phyloP scores from a whole-genome alignment of 1,284 basidiomycete species.

The Cryptococcus hybrid region DNA sequence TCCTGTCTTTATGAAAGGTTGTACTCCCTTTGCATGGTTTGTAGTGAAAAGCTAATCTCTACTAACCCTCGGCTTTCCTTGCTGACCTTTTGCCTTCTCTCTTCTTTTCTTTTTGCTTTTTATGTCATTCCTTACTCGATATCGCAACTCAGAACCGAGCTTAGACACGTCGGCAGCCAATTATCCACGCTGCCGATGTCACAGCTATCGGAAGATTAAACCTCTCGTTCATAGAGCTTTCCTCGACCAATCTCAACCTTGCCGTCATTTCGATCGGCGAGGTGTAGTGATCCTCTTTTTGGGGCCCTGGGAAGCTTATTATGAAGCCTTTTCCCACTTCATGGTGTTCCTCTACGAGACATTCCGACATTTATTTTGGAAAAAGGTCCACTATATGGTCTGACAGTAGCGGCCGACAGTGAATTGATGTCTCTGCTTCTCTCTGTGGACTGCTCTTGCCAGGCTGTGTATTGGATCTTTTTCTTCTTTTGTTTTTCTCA shows the following conservation, averaged over 20 bases:
- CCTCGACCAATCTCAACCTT: too few relatives aligned
- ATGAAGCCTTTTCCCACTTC: too few relatives aligned
- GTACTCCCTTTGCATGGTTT: neutral
- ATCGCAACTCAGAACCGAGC: slow-evolving; percentile 20
- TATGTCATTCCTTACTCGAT: neutral
- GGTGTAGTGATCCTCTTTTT: too few relatives aligned
- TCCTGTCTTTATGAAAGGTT: slow-evolving; percentile 1
- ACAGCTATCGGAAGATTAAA: slow-evolving; percentile 39
- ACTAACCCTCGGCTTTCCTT: neutral
- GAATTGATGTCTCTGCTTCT: neutral
- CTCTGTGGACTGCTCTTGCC: too few relatives aligned
- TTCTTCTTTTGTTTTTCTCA: neutral
- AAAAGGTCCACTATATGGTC: too few relatives aligned
- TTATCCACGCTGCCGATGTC: slow-evolving; percentile 29
- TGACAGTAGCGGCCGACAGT: too few relatives aligned
- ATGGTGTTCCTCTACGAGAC: too few relatives aligned
- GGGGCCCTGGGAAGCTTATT: neutral
- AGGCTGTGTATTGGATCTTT: too few relatives aligned
- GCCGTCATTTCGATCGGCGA: too few relatives aligned
- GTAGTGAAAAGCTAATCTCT: too few relatives aligned
- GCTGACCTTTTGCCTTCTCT: neutral
- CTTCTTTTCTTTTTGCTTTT: neutral
- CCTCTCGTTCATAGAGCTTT: neutral
- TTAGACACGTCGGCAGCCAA: slow-evolving; percentile 36
- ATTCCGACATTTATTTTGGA: neutral